Evolutionary conservation across 2,329 filamentous ascomycete species (phyloP), one percentile per base, ranked within the genome.

Genomic region (Arthrocladium fulminans): DNA sequence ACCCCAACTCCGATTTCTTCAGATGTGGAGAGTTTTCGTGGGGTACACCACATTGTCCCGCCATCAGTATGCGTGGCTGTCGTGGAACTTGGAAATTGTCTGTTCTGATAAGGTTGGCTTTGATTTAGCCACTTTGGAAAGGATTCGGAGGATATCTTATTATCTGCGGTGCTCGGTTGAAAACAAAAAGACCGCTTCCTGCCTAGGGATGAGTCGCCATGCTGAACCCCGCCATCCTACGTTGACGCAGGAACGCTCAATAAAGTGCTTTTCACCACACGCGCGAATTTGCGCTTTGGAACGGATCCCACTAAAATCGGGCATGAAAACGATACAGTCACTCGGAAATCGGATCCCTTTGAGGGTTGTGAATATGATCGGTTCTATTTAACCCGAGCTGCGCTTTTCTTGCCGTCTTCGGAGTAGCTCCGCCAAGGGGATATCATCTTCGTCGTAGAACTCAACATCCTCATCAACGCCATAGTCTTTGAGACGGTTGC

Each of bases 391-490:
- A 12, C 13, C 44, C 32, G 44, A 27, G 27, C 8, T 19, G 22
- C 23, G 34, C 34, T 25, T 29, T 45, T 61, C 55, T 47, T 54
- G 56, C 35, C 67, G 62, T 48, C 66, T 63, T 45, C 64, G 61
- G 47, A 81, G 64, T 10, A 83, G 59, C 51, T 79, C 67, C 3
- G 70, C 72, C 43, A 83, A 60, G 2, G 80, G 79, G 12, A 81
- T 60, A 57, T 81, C 73, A 51, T 83, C 79, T 49, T 78, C 54
- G 53, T 81, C 79, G 55, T 79, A 81, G 49, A 81, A 81, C 53
- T 82, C 79, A 1, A 72, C 70, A 24, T 80, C 76, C 59, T 82
- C 79, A 57, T 83, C 80, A 2, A 83, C 76, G 0, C 80, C 80
- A 59, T 81, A 83, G 54, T 83, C 80, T 15, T 73, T 66, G 19